A percentile compares a stretch with the other conserved stretches of the same genome.
Conservation (phyloP, 169 alveolate species). For the Eimeria acervulina region DNA sequence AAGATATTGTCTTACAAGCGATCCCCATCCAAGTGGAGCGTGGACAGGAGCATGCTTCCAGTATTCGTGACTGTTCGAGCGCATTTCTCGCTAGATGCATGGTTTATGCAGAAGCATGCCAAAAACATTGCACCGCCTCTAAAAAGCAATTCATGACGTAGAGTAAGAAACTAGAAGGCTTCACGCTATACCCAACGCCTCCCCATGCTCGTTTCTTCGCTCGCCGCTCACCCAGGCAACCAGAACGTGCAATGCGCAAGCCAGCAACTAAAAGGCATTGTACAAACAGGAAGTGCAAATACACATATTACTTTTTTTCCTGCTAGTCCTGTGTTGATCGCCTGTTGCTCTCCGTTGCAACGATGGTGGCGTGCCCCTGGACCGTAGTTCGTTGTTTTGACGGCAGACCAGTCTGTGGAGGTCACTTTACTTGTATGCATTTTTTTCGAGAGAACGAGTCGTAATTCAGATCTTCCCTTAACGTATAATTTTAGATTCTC, state of each 20-base stretch:
- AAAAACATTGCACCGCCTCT: not conserved
- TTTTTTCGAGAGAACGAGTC: not conserved
- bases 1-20: not conserved
- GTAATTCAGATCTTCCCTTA: not conserved
- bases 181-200: not conserved
- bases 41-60: not conserved
- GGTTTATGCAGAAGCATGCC: not conserved
- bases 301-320: too few species aligned
- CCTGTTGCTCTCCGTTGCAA: not conserved
- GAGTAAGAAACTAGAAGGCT: not conserved
- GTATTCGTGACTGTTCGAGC: not conserved
- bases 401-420: not conserved
- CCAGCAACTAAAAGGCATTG: not conserved
- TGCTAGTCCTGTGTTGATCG: not conserved
- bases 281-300: not conserved
- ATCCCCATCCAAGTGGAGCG: not conserved
- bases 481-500: not conserved
- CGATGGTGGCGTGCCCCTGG: not conserved
- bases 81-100: not conserved
- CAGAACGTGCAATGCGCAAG: not conserved
- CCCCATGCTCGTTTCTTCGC: not conserved
- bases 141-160: not conserved
- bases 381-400: not conserved
- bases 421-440: not conserved
- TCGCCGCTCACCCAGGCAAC: not conserved